Base-by-base conservation (phyloP, 1,139 yeast genomes). In the Scheffersomyces quercinus region DNA sequence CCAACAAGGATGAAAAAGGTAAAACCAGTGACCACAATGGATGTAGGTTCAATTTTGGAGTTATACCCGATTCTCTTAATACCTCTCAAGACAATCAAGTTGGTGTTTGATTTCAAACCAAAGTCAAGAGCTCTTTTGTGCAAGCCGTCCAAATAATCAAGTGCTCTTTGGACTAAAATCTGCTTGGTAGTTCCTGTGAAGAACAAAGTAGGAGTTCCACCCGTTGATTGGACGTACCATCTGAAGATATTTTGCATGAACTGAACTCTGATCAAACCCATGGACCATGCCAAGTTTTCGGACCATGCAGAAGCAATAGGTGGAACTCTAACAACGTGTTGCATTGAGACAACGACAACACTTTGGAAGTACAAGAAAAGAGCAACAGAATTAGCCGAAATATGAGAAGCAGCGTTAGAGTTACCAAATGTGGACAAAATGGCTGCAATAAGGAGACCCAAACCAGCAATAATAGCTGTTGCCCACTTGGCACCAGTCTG, bases 401-500 rank as follows among this genome's bases (percentile, higher is more conserved):
- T 79, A 58, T 85, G 87, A 11, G 89, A 80, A 6, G 93, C 91
- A 7, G 93, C 88, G 47, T 82, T 82, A 5, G 91, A 84, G 64
- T 84, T 85, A 38, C 93, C 93, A 59, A 83, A 84, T 2, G 88
- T 76, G 3, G 90, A 82, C 50, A 85, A 70, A 26, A 81, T 48
- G 3, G 90, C 89, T 9, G 89, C 85, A 28, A 82, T 71, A 40
- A 86, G 64, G 44, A 86, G 66, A n/a, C 95, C 93, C 35, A 84
- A 62, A 46, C 93, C 95, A 1, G 93, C 91, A 53, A 85, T 69
- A 13, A 83, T 82, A 0, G 95, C 95, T 28, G 93, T 84, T 12
- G 87, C 90, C 95, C 95, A 86, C 64, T 85, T 83, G 38, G 83
- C 89, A 49, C 90, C 91, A 3, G 80, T 68, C 60, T 86, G 93